phyloP scores from a whole-genome alignment of 2,329 filamentous ascomycete species.

The Elsinoe australis region DNA sequence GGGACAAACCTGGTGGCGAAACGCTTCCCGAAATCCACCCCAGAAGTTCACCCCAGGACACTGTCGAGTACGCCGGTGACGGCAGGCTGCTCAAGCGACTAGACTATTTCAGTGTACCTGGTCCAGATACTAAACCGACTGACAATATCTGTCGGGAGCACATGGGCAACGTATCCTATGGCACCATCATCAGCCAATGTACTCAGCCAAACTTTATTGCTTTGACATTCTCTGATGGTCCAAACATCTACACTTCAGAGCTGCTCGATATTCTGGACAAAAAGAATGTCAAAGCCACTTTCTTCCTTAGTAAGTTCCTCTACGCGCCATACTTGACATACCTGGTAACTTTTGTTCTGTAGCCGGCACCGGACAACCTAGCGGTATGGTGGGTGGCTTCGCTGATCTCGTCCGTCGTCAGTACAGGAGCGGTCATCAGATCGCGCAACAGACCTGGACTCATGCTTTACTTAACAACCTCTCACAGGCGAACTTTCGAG shows the following conservation, averaged over 20 bases:
- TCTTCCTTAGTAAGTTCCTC: conserved; percentile 68
- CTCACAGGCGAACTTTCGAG: conserved; percentile 3
- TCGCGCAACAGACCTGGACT: conserved; percentile 16
- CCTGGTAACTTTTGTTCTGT: no score
- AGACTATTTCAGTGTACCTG: no score
- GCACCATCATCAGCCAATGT: conserved; percentile 12
- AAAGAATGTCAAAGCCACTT: conserved; percentile 66
- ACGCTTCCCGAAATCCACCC: no score
- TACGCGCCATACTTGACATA: no score
- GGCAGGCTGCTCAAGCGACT: no score
- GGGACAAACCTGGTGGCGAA: no score
- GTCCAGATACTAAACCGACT: background rate
- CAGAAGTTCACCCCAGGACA: no score
- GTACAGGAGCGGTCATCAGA: conserved; percentile 14
- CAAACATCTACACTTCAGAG: conserved; percentile 61
- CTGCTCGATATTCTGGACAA: conserved; percentile 60
- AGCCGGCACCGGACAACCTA: background rate
- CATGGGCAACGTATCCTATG: background rate
- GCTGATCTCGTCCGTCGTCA: background rate
- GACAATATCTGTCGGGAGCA: background rate
- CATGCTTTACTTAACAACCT: conserved; percentile 1
- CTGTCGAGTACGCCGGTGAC: no score
- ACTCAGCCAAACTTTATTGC: conserved; percentile 50
- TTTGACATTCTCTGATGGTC: conserved; percentile 80
- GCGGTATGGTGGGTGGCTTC: background rate